A percentile compares a stretch with the other conserved stretches of the same genome.
Conservation (phyloP, 2,329 filamentous ascomycete genomes). For the Lasiodiplodia citricola region DNA sequence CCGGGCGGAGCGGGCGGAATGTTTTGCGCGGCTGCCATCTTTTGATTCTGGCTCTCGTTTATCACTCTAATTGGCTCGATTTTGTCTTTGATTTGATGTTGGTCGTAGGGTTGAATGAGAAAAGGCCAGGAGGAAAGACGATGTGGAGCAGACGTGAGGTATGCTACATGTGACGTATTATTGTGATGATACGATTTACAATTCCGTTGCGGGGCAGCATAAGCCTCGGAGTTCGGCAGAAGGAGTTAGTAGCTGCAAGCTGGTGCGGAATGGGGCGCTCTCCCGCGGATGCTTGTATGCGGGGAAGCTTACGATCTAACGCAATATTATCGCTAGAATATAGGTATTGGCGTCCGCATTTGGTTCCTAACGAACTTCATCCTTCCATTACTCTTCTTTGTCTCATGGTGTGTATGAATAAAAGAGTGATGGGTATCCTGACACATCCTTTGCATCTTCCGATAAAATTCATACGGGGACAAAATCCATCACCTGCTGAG, state of each 20-base stretch:
- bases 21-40: neutral
- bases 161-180: neutral
- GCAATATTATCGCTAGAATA: neutral
- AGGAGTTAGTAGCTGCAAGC: neutral
- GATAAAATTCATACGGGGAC: too few species aligned
- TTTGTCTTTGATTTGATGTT: too few species aligned
- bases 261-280: neutral
- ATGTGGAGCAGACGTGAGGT: neutral
- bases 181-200: neutral
- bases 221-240: slow-evolving; percentile 9
- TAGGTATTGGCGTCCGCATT: neutral
- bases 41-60: neutral
- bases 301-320: neutral
- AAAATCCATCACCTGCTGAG: too few species aligned
- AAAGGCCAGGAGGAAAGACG: neutral
- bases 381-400: neutral
- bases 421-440: too few species aligned
- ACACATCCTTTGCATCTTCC: too few species aligned
- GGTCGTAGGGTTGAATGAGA: too few species aligned
- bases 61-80: neutral
- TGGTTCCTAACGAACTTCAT: neutral
- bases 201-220: slow-evolving; percentile 8
- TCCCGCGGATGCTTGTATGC: neutral
- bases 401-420: too few species aligned
- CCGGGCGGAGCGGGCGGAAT: slow-evolving; percentile 17